A percentile compares a stretch with the other conserved stretches of the same genome.
Conservation (phyloP, 495 filamentous ascomycete species). For the Penicillium paxilli region DNA sequence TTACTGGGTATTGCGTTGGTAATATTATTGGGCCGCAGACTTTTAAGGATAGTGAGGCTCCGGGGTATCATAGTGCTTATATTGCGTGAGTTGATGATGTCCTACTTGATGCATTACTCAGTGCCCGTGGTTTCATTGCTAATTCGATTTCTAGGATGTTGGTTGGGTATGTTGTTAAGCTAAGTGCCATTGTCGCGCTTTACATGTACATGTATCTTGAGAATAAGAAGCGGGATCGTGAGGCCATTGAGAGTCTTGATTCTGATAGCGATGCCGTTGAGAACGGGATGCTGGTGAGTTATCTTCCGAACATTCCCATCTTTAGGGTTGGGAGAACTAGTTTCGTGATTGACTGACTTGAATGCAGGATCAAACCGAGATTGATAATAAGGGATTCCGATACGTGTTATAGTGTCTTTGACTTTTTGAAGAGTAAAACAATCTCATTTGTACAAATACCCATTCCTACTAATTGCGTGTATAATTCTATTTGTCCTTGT, state of each 20-base stretch:
- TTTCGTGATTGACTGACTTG: constrained; percentile 4
- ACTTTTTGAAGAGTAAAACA: too few relatives aligned
- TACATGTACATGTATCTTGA: constrained; percentile 55
- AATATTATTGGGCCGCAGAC: constrained; percentile 55
- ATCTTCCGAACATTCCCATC: not conserved
- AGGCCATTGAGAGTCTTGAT: constrained; percentile 31
- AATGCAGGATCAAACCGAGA: constrained; percentile 51
- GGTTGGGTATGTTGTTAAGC: constrained; percentile 52
- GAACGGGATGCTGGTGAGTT: constrained; percentile 45
- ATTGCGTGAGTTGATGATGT: constrained; percentile 36
- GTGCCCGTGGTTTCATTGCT: constrained; percentile 1
- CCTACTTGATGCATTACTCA: not conserved
- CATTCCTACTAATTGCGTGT: too few relatives aligned
- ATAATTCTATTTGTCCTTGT: too few relatives aligned
- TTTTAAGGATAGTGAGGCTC: constrained; percentile 52
- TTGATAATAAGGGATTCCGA: constrained; percentile 57
- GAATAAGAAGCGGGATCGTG: constrained; percentile 53
- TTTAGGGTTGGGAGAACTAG: too few relatives aligned
- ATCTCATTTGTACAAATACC: too few relatives aligned
- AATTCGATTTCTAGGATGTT: constrained; percentile 39
- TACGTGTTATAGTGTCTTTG: constrained; percentile 42
- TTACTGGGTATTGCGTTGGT: constrained; percentile 38
- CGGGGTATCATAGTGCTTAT: constrained; percentile 55
- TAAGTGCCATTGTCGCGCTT: constrained; percentile 43
- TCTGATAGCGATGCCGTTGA: constrained; percentile 51